A percentile compares a stretch with the other conserved stretches of the same genome.
These are phyloP conservation scores for Postia placenta DNA, from an alignment of 768 basidiomycete genomes.

Conservation along the genomic window DNA sequence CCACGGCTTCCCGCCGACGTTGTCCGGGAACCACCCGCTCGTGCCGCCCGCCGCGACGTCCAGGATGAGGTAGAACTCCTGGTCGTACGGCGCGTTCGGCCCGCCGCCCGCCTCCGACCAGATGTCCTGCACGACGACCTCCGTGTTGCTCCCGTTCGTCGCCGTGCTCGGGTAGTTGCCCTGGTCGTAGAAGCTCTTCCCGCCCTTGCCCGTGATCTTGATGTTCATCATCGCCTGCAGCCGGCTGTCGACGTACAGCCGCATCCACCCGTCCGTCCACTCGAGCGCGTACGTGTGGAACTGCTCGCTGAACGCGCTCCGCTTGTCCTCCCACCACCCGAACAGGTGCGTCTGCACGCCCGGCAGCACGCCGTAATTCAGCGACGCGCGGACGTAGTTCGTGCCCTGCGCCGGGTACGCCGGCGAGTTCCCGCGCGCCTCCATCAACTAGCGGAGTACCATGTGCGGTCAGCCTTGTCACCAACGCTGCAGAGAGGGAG, in stretches of 20 bases:
- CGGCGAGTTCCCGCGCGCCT: slow-evolving; percentile 44
- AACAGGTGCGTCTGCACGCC: slow-evolving; percentile 34
- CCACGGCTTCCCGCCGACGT: slow-evolving; percentile 64
- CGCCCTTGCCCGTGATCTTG: slow-evolving; percentile 34
- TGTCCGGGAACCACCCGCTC: slow-evolving; percentile 60
- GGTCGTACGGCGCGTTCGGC: slow-evolving; percentile 52
- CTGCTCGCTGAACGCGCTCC: slow-evolving; percentile 37
- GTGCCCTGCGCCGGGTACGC: slow-evolving; percentile 36
- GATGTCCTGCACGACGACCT: slow-evolving; percentile 38
- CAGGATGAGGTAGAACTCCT: slow-evolving; percentile 77
- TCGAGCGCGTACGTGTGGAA: slow-evolving; percentile 55
- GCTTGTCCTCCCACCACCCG: slow-evolving; percentile 40
- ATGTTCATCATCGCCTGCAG: slow-evolving; percentile 43
- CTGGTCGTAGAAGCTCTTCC: slow-evolving; percentile 44
- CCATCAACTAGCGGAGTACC: slow-evolving; percentile 39
- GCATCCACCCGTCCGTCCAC: slow-evolving; percentile 53
- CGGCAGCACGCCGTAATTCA: slow-evolving; percentile 63
- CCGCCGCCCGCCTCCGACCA: slow-evolving; percentile 41
- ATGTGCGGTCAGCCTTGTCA: not conserved
- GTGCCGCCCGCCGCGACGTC: slow-evolving; percentile 79
- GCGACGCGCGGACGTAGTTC: slow-evolving; percentile 45
- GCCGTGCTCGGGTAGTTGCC: slow-evolving; percentile 47
- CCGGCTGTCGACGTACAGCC: slow-evolving; percentile 46
- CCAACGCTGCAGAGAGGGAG: not conserved
- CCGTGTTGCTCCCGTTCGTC: slow-evolving; percentile 33